A percentile compares a stretch with the other conserved stretches of the same genome.
Evolutionary conservation across 148 eudicot genomes (phyloP).

Genomic region (Rhododendron molle): DNA sequence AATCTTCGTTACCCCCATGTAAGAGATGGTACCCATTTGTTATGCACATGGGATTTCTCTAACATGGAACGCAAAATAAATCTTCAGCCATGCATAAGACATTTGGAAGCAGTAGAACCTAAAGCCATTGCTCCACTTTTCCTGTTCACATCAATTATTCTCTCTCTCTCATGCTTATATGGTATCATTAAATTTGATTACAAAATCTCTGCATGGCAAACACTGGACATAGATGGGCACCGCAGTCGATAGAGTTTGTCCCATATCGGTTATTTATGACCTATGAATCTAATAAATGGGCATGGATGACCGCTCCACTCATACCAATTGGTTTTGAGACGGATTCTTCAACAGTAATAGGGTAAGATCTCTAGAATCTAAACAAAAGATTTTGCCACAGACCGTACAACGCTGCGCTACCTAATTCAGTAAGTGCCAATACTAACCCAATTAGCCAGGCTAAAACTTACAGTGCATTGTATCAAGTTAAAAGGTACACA

Average conservation of each 20-base stretch:
- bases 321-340: neutral
- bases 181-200: too few species aligned
- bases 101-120: neutral
- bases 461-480: neutral
- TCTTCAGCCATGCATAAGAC: neutral
- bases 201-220: too few species aligned
- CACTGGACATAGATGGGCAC: too few species aligned
- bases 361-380: neutral
- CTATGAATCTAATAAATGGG: neutral
- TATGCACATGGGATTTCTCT: neutral
- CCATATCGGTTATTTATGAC: too few species aligned
- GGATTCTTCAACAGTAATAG: too few species aligned
- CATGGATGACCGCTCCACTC: neutral
- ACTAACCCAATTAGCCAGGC: neutral
- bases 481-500: neutral
- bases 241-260: too few species aligned
- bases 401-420: neutral
- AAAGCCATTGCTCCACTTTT: neutral
- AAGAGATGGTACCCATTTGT: neutral
- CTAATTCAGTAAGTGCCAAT: neutral
- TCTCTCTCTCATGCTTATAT: too few species aligned
- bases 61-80: neutral
- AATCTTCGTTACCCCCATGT: too few species aligned
- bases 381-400: neutral
- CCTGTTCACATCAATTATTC: neutral